Evolutionary conservation across 2,329 filamentous ascomycete species (phyloP).

Genomic region (Xylaria sp.): DNA sequence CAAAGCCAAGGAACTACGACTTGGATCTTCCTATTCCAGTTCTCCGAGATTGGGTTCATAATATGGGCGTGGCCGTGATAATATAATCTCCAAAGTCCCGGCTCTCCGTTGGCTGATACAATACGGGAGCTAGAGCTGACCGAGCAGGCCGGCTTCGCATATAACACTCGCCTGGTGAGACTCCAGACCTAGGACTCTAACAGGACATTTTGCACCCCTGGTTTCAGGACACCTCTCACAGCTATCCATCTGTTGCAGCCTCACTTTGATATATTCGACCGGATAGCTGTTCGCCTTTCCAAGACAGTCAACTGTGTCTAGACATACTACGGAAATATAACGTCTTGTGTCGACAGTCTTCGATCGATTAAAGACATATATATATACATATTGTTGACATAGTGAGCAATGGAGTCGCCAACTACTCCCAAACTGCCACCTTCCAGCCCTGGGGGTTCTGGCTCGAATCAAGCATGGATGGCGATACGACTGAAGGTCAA

Average conservation of each 20-base stretch:
- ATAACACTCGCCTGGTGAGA: slow-evolving; percentile 7
- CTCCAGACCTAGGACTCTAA: not conserved
- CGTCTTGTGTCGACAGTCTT: not conserved
- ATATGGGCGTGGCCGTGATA: slow-evolving; percentile 4
- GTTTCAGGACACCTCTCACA: not conserved
- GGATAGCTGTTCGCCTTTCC: not conserved
- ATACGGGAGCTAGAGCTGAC: not conserved
- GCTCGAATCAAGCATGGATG: slow-evolving; percentile 25
- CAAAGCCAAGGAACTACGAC: slow-evolving; percentile 13
- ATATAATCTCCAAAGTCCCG: slow-evolving; percentile 3
- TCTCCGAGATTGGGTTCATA: not conserved
- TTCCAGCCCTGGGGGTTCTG: not conserved
- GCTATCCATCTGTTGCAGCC: not conserved
- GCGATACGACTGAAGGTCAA: slow-evolving; percentile 37
- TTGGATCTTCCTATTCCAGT: not conserved
- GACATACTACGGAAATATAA: not conserved
- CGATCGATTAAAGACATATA: not conserved
- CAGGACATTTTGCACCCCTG: not conserved
- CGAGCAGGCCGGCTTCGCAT: not conserved
- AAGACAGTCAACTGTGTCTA: not conserved
- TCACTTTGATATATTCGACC: slow-evolving; percentile 6
- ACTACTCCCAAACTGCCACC: not conserved
- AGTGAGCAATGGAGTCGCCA: slow-evolving; percentile 12
- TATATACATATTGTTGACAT: not conserved
- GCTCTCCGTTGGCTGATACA: not conserved